phyloP scores from a whole-genome alignment of 352 stramenopile species.

The Globisporangium mamillatum region DNA sequence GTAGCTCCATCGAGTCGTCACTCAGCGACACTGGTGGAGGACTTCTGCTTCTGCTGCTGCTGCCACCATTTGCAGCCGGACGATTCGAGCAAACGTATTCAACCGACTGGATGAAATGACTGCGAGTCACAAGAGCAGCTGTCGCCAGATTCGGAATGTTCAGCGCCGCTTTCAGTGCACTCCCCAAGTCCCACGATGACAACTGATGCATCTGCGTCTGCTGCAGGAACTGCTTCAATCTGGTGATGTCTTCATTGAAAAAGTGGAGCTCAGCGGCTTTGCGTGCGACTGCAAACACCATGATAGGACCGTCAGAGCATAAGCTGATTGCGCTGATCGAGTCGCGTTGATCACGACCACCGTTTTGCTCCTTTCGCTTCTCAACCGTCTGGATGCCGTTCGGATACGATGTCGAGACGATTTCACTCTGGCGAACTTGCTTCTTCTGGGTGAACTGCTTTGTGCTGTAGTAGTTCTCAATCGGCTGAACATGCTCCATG shows the following conservation, averaged over 20 bases:
- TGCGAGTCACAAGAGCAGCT: conserved; percentile 37
- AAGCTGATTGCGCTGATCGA: conserved; percentile 48
- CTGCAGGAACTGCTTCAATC: conserved; percentile 58
- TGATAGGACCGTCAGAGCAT: conserved; percentile 67
- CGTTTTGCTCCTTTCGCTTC: conserved; percentile 11
- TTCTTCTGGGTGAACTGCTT: conserved; percentile 61
- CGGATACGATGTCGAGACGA: conserved; percentile 67
- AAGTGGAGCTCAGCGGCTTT: conserved; percentile 77
- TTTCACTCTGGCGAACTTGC: conserved; percentile 81
- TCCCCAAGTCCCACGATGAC: conserved; percentile 34
- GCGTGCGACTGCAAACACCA: conserved; percentile 76
- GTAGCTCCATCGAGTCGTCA: conserved; percentile 60
- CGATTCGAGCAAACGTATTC: conserved; percentile 40
- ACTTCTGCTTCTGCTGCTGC: background rate
- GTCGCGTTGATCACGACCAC: conserved; percentile 23
- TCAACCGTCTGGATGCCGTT: conserved; percentile 27
- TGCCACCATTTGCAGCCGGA: conserved; percentile 5
- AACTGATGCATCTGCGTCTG: conserved; percentile 64
- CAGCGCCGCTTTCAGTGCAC: conserved; percentile 32
- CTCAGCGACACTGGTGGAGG: conserved; percentile 33
- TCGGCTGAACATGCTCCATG: conserved; percentile 59
- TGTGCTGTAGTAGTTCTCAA: conserved; percentile 40
- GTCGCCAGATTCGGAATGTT: conserved; percentile 16
- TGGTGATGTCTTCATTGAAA: conserved; percentile 74
- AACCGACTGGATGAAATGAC: conserved; percentile 49